phyloP scores from a whole-genome alignment of 345 rosid genomes.

The Carallia brachiata region DNA sequence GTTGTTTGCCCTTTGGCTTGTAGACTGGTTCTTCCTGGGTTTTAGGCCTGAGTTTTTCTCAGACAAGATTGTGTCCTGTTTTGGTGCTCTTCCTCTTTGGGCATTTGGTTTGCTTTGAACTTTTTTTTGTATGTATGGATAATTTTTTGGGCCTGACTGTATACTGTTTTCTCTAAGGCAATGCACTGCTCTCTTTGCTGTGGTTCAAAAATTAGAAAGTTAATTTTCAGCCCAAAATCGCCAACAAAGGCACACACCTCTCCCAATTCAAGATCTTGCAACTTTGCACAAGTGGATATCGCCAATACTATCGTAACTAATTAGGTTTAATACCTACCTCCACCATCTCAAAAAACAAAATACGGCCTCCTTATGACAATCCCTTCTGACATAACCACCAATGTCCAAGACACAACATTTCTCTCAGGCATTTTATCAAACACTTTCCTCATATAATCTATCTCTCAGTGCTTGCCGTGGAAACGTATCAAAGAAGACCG shows the following conservation, averaged over 20 bases:
- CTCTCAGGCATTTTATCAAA: constrained; percentile 57
- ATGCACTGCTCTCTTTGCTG: too few relatives aligned
- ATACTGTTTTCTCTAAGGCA: too few relatives aligned
- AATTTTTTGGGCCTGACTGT: too few relatives aligned
- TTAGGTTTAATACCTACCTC: constrained; percentile 45
- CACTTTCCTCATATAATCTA: constrained; percentile 43
- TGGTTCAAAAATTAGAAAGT: constrained; percentile 22
- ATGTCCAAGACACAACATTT: constrained; percentile 79
- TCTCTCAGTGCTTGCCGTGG: constrained; percentile 48
- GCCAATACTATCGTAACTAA: constrained; percentile 55
- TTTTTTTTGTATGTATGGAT: too few relatives aligned
- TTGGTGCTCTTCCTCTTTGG: too few relatives aligned
- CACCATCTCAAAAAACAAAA: constrained; percentile 56
- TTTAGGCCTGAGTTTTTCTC: too few relatives aligned
- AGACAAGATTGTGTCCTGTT: too few relatives aligned
- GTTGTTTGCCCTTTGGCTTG: too few relatives aligned
- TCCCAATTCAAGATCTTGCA: constrained; percentile 48
- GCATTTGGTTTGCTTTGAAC: too few relatives aligned
- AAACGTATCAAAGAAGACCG: constrained; percentile 34
- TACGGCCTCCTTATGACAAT: constrained; percentile 45
- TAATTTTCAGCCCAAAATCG: constrained; percentile 35
- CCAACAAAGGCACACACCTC: constrained; percentile 45
- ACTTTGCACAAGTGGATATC: constrained; percentile 59
- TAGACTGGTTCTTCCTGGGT: too few relatives aligned
- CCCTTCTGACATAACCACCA: constrained; percentile 52